Evolutionary conservation across 2,329 filamentous ascomycete species (phyloP).

Genomic region (Trichoderma endophyticum): DNA sequence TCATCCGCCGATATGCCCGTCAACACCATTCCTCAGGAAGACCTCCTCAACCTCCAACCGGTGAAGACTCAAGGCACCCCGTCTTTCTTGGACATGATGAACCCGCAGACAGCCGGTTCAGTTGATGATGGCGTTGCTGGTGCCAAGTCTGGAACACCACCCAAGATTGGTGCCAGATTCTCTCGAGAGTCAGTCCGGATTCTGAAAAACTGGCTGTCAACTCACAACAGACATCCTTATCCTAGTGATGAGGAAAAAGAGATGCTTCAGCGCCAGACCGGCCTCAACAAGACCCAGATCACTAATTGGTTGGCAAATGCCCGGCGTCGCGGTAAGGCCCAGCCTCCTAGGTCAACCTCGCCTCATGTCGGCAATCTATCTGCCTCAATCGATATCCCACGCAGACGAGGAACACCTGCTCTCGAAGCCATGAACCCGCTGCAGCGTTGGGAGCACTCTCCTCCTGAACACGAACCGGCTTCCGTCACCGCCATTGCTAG

Average conservation of each 20-base stretch:
- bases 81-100: slow-evolving; percentile 30
- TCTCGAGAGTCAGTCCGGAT: slow-evolving; percentile 76
- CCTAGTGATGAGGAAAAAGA: slow-evolving; percentile 86
- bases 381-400: slow-evolving; percentile 70
- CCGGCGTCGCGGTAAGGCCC: slow-evolving; percentile 75
- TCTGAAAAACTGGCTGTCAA: slow-evolving; percentile 79
- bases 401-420: slow-evolving; percentile 53
- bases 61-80: slow-evolving; percentile 26
- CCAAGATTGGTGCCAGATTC: slow-evolving; percentile 73
- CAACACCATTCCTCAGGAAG: slow-evolving; percentile 32
- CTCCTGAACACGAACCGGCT: slow-evolving; percentile 58
- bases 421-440: slow-evolving; percentile 34
- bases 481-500: slow-evolving; percentile 57
- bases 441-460: slow-evolving; percentile 45
- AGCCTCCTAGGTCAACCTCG: slow-evolving; percentile 64
- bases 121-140: slow-evolving; percentile 5
- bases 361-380: slow-evolving; percentile 61
- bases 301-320: slow-evolving; percentile 92
- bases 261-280: slow-evolving; percentile 71
- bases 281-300: slow-evolving; percentile 78
- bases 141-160: slow-evolving; percentile 31
- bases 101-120: slow-evolving; percentile 1
- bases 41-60: slow-evolving; percentile 25
- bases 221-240: slow-evolving; percentile 79
- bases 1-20: slow-evolving; percentile 41